Evolutionary conservation across 768 basidiomycete genomes (phyloP).

Genomic region (Lactifluus rugatus): DNA sequence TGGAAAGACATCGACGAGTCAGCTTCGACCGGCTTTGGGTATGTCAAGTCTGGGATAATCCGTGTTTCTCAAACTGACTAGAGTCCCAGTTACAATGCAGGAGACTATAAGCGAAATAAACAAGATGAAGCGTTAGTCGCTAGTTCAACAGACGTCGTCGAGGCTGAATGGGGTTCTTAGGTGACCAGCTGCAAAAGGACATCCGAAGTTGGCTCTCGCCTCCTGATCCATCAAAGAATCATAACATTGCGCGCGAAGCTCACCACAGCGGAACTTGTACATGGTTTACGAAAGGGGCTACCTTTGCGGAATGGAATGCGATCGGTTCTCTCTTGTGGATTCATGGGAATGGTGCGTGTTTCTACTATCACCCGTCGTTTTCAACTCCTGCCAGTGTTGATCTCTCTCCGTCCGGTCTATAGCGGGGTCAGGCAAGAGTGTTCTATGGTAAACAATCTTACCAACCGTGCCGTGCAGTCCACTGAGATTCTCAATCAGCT

Average conservation of each 20-base stretch:
- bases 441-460: not conserved
- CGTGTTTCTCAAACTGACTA: too few relatives aligned
- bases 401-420: not conserved
- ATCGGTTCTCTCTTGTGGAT: not conserved
- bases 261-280: not conserved
- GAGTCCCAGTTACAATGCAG: not conserved
- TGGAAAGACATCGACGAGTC: not conserved
- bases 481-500: not conserved
- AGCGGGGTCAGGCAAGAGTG: not conserved
- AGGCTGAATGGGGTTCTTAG: not conserved
- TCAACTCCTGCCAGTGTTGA: not conserved
- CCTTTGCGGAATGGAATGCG: not conserved
- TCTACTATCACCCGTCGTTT: not conserved
- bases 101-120: not conserved
- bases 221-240: too few relatives aligned
- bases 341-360: too few relatives aligned
- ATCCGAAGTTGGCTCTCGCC: not conserved
- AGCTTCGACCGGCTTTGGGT: not conserved
- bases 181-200: not conserved
- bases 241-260: not conserved
- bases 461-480: rapidly evolving
- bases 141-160: not conserved
- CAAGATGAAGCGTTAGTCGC: not conserved
- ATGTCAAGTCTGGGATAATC: not conserved
- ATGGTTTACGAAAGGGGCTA: not conserved